Conservation (phyloP, 176 grass and related monocot genomes). For the Triticum timopheevii region DNA sequence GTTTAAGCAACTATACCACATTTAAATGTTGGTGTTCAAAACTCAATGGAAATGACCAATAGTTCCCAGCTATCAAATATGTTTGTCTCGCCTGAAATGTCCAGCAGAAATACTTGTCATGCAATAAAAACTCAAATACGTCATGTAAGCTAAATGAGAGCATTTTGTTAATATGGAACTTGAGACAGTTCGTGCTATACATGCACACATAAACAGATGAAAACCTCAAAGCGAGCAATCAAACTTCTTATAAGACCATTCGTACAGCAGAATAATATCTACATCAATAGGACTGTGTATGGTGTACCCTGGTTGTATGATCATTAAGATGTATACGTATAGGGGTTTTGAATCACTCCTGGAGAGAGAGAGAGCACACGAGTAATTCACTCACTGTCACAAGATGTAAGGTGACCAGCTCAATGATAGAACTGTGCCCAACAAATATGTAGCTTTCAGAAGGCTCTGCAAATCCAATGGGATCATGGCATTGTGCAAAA, state of each 20-base stretch:
- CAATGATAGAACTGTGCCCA: slow-evolving; percentile 55
- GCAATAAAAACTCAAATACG: neutral
- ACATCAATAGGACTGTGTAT: slow-evolving; percentile 8
- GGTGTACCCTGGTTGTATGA: slow-evolving; percentile 48
- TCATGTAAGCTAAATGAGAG: slow-evolving; percentile 26
- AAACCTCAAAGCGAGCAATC: slow-evolving; percentile 28
- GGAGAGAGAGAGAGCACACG: neutral
- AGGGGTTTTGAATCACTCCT: slow-evolving; percentile 64
- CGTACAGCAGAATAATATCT: slow-evolving; percentile 28
- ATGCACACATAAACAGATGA: slow-evolving; percentile 28
- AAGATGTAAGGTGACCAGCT: slow-evolving; percentile 55
- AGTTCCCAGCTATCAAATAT: slow-evolving; percentile 19
- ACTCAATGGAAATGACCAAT: slow-evolving; percentile 1
- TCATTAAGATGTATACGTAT: slow-evolving; percentile 63
- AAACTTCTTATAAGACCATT: slow-evolving; percentile 26
- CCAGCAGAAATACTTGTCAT: slow-evolving; percentile 6
- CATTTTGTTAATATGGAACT: slow-evolving; percentile 27
- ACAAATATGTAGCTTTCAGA: slow-evolving; percentile 80
- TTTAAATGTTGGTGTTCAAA: slow-evolving; percentile 3
- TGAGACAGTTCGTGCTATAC: slow-evolving; percentile 10
- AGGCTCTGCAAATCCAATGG: slow-evolving; percentile 71
- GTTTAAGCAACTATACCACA: neutral
- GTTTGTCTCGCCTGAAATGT: slow-evolving; percentile 18
- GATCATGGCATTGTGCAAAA: slow-evolving; percentile 68
- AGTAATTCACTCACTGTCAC: slow-evolving; percentile 50